Percentiles rank a stretch among this genome's conserved stretches.
phyloP scores from a whole-genome alignment of 768 basidiomycete species.

The Tephrocybe sp. region DNA sequence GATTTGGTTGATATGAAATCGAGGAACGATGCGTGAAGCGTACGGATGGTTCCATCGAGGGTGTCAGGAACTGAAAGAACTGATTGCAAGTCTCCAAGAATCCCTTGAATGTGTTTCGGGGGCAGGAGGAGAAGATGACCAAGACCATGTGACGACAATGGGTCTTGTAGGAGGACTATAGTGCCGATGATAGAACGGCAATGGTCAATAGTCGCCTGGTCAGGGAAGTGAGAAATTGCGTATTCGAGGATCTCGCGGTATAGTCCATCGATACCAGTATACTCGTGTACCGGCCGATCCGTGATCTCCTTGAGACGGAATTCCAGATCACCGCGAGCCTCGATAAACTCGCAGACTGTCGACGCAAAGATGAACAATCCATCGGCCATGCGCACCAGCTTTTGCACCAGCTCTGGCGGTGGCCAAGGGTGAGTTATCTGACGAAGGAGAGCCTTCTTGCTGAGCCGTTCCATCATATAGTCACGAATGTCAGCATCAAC shows the following conservation, averaged over 20 bases:
- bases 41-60: slow-evolving; percentile 10
- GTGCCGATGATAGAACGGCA: slow-evolving; percentile 16
- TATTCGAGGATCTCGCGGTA: slow-evolving; percentile 15
- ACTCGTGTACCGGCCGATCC: slow-evolving; percentile 12
- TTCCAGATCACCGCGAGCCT: slow-evolving; percentile 17
- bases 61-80: slow-evolving; percentile 15
- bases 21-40: slow-evolving; percentile 16
- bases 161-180: slow-evolving; percentile 14
- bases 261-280: slow-evolving; percentile 16
- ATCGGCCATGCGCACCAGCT: slow-evolving; percentile 13
- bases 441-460: slow-evolving; percentile 8
- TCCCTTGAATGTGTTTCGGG: slow-evolving; percentile 17
- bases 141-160: slow-evolving; percentile 14
- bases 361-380: slow-evolving; percentile 22
- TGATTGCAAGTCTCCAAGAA: slow-evolving; percentile 14
- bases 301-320: slow-evolving; percentile 16
- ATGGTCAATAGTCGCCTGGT: slow-evolving; percentile 9
- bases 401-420: slow-evolving; percentile 11
- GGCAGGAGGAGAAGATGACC: slow-evolving; percentile 13
- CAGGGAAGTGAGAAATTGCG: slow-evolving; percentile 15
- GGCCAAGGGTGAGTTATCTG: slow-evolving; percentile 17
- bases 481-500: slow-evolving; percentile 23
- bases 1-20: slow-evolving; percentile 13
- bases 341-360: slow-evolving; percentile 18
- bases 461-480: slow-evolving; percentile 8